Conservation (phyloP, 148 eudicot genomes). For the Talinum fruticosum region DNA sequence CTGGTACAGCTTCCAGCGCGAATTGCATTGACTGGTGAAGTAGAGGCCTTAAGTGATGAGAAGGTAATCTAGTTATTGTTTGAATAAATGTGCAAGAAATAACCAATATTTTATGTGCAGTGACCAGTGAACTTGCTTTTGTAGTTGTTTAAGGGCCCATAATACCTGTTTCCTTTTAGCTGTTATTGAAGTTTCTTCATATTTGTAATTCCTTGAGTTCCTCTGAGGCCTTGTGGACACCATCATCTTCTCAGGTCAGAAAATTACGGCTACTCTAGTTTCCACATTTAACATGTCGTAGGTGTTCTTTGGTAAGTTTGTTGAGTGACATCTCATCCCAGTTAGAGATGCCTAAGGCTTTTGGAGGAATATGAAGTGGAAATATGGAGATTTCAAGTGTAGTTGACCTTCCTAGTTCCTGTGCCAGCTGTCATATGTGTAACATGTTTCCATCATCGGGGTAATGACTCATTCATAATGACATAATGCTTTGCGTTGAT, state of each 20-base stretch:
- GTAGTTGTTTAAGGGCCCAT: neutral
- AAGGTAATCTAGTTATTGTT: constrained; percentile 50
- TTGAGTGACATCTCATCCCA: neutral
- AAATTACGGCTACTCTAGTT: neutral
- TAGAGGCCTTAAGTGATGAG: constrained; percentile 47
- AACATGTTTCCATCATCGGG: neutral
- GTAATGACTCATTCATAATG: neutral
- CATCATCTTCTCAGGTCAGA: neutral
- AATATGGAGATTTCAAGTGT: no score
- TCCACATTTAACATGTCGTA: neutral
- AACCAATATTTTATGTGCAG: neutral
- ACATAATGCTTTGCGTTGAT: neutral
- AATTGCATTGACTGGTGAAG: constrained; percentile 75
- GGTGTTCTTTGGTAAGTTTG: neutral
- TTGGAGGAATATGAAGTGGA: neutral
- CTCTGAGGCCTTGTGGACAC: neutral
- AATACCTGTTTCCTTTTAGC: neutral
- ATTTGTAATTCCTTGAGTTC: neutral
- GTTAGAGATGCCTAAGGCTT: neutral
- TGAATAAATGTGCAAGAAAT: neutral
- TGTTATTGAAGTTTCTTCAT: neutral
- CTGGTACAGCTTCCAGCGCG: constrained; percentile 69
- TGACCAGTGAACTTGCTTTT: neutral
- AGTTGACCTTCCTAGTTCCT: no score
- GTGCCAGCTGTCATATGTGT: neutral